Conservation (phyloP, 1,284 basidiomycete genomes). For the Irpex sp. region DNA sequence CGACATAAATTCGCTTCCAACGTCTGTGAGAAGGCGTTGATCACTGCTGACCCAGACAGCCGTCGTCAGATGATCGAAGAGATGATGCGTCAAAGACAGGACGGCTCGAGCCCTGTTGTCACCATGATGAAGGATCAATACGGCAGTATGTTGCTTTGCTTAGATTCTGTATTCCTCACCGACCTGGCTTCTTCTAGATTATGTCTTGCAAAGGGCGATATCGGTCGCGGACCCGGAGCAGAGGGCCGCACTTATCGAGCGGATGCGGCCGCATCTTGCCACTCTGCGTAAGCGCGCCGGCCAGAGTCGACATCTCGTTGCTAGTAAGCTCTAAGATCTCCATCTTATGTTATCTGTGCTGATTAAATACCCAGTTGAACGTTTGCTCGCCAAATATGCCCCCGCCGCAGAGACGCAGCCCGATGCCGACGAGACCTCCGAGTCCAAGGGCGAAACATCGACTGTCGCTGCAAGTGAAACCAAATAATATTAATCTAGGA, state of each 20-base stretch:
- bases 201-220: constrained; percentile 78
- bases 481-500: neutral
- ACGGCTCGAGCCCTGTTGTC: constrained; percentile 61
- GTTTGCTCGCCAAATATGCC: constrained; percentile 49
- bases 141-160: constrained; percentile 58
- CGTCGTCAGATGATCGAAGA: constrained; percentile 76
- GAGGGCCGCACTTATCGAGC: constrained; percentile 57
- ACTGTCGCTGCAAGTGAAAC: constrained; percentile 14
- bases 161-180: too few species aligned
- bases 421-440: constrained; percentile 3
- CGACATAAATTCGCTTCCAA: constrained; percentile 97
- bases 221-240: constrained; percentile 71
- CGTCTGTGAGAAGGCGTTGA: constrained; percentile 91
- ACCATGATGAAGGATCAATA: constrained; percentile 91
- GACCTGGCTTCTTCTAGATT: constrained; percentile 45
- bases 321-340: constrained; percentile 50
- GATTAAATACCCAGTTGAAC: constrained; percentile 51
- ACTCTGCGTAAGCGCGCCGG: constrained; percentile 70
- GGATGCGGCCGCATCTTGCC: constrained; percentile 63
- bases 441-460: neutral
- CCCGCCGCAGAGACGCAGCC: constrained; percentile 1
- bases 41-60: constrained; percentile 60
- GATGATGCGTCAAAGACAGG: constrained; percentile 64
- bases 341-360: neutral
- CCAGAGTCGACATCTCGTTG: constrained; percentile 75